These are phyloP conservation scores for Didymella glomerata DNA, from an alignment of 2,329 filamentous ascomycete genomes.

Conservation along the genomic window DNA sequence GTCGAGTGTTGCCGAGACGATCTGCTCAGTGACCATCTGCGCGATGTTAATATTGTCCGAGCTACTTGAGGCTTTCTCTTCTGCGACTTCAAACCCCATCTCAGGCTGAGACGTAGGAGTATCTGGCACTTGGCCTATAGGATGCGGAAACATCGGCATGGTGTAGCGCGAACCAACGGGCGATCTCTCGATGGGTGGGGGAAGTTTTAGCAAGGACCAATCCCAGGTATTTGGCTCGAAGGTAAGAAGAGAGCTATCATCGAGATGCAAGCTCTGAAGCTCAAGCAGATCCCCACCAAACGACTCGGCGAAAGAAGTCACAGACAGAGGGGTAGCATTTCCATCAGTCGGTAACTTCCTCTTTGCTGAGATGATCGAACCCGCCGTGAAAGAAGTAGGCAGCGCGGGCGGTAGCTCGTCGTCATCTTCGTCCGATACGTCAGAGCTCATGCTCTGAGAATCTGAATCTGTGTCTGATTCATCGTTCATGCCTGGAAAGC, in stretches of 20 bases:
- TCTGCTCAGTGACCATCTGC: slow-evolving; percentile 76
- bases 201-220: slow-evolving; percentile 48
- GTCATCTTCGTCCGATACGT: slow-evolving; percentile 33
- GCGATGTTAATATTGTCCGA: slow-evolving; percentile 72
- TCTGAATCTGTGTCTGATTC: slow-evolving; percentile 41
- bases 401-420: slow-evolving; percentile 27
- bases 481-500: slow-evolving; percentile 33
- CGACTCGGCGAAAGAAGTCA: slow-evolving; percentile 48
- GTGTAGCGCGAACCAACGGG: slow-evolving; percentile 34
- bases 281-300: slow-evolving; percentile 42
- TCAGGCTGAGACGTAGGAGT: slow-evolving; percentile 49
- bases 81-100: slow-evolving; percentile 31
- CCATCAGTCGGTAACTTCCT: slow-evolving; percentile 48
- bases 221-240: slow-evolving; percentile 50
- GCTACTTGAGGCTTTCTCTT: slow-evolving; percentile 53
- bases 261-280: slow-evolving; percentile 37
- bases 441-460: slow-evolving; percentile 27
- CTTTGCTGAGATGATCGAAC: slow-evolving; percentile 37
- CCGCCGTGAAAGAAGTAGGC: slow-evolving; percentile 27
- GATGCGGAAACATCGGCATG: slow-evolving; percentile 41
- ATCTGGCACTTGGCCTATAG: slow-evolving; percentile 37
- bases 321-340: slow-evolving; percentile 47
- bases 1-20: slow-evolving; percentile 61
- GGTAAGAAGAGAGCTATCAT: slow-evolving; percentile 35
- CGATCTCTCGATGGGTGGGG: slow-evolving; percentile 37